A percentile compares a stretch with the other conserved stretches of the same genome.
Conservation (phyloP, 108 stramenopile species). For the Pseudonitzschia multiseries region DNA sequence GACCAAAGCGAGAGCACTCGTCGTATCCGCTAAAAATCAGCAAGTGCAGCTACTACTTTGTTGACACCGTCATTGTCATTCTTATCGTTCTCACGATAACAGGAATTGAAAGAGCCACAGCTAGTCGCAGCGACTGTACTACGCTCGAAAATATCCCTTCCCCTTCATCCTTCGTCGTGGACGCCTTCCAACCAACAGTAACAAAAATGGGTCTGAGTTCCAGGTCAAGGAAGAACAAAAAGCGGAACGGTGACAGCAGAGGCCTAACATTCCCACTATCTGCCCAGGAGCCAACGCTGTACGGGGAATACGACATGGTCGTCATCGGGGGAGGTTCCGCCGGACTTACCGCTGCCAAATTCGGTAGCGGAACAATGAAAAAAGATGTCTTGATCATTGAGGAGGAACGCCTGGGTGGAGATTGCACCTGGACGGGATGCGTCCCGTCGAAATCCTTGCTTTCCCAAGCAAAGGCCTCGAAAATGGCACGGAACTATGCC, state of each 20-base stretch:
- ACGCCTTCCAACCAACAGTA: neutral
- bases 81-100: too few species aligned
- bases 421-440: slow-evolving; percentile 88
- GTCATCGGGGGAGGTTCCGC: slow-evolving; percentile 76
- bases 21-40: too few species aligned
- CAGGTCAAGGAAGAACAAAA: too few species aligned
- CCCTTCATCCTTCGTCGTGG: neutral
- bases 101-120: too few species aligned
- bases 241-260: too few species aligned
- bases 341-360: slow-evolving; percentile 82
- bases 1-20: too few species aligned
- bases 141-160: neutral
- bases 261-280: too few species aligned
- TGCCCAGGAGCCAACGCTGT: neutral
- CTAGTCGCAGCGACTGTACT: too few species aligned
- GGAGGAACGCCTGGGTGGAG: slow-evolving; percentile 70
- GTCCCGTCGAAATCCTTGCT: slow-evolving; percentile 85
- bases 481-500: slow-evolving; percentile 31
- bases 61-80: too few species aligned
- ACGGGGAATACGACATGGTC: slow-evolving; percentile 68
- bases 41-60: too few species aligned
- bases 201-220: too few species aligned
- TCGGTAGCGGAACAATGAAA: slow-evolving; percentile 61
- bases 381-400: slow-evolving; percentile 70
- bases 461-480: slow-evolving; percentile 57